Evolutionary conservation across 805 yeast genomes (phyloP).

Genomic region (Teunomyces funiuensis): DNA sequence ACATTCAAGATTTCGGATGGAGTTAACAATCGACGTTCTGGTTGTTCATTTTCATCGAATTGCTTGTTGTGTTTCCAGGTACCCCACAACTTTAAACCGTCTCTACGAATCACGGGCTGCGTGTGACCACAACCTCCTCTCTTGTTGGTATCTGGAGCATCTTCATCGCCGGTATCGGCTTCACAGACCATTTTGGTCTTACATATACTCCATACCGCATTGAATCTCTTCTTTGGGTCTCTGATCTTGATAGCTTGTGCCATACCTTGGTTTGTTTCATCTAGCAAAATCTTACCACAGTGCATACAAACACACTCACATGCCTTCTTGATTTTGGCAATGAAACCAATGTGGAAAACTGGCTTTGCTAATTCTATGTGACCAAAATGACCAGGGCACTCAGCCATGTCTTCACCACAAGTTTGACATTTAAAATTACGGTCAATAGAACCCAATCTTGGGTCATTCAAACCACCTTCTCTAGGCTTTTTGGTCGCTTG

Average conservation of each 20-base stretch:
- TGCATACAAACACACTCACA: conserved; percentile 98
- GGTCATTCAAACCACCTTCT: conserved; percentile 96
- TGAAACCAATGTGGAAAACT: conserved; percentile 96
- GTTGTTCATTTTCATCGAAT: conserved; percentile 83
- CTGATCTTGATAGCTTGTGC: conserved; percentile 85
- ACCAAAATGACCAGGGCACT: conserved; percentile 99
- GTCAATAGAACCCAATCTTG: conserved; percentile 95
- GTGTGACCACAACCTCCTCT: conserved; percentile 99
- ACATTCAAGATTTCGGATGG: conserved; percentile 90
- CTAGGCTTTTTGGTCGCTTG: conserved; percentile 93
- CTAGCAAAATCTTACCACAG: conserved; percentile 91
- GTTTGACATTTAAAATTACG: conserved; percentile 98
- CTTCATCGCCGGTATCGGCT: conserved; percentile 69
- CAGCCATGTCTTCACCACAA: conserved; percentile 98
- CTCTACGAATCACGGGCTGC: conserved; percentile 94
- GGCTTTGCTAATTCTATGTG: conserved; percentile 98
- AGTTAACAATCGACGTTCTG: conserved; percentile 84
- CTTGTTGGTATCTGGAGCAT: conserved; percentile 44
- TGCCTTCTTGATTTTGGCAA: conserved; percentile 89
- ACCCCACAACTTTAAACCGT: conserved; percentile 94
- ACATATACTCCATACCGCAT: conserved; percentile 93
- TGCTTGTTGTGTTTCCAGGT: conserved; percentile 93
- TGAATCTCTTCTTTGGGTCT: conserved; percentile 94
- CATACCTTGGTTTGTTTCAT: conserved; percentile 78
- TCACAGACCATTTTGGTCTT: conserved; percentile 95